Evolutionary conservation across 78 protist genomes (phyloP), one percentile per base, ranked within the genome.

Genomic region (Mastigamoeba balamuthi): DNA sequence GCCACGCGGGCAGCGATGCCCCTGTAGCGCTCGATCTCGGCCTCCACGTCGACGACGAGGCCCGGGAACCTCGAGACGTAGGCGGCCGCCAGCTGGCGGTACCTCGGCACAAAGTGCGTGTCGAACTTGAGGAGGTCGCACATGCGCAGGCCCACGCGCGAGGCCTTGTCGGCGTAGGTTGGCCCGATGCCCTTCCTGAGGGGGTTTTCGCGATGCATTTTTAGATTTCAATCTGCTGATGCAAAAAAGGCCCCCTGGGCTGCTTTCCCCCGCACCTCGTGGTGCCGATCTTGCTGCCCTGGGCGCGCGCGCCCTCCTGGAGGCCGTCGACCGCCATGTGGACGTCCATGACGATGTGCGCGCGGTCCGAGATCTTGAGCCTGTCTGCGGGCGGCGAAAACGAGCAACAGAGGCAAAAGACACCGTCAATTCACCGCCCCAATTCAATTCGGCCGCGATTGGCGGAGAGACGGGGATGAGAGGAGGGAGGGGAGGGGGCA

Each of bases 121-220:
- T 48, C 58, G 17, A 68, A 80, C 72, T 81, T 79, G 42, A 68
- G 40, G 10, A 93, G 76, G 74, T 91, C 93, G 43, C 84, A 69
- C 17, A 92, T 86, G 39, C 95, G 84, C 25, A 92, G 40, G 28
- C 93, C 92, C 37, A 72, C 80, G 42, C 66, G 44, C 43, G 85
- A 75, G 5, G 88, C 88, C 87, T 93, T 93, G 84, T 79, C 48
- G 0, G 88, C 39, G 84, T 93, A 93, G 41, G 88, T 70, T 7
- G 97, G 97, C 1, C 97, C 97, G 69, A 93, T 93, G 33, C 97
- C 97, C 73, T 80, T 78, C 77, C 78, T 85, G 65, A 94, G 90
- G 40, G 95, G 91, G 65, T 88, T 29, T 17, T 48, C 17, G 58
- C 58, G 33, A 48, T 48, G 58, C 17, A 48, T 17, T 48, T 48